Evolutionary conservation across 345 rosid species (phyloP).

Genomic region (Citrus unshiu): DNA sequence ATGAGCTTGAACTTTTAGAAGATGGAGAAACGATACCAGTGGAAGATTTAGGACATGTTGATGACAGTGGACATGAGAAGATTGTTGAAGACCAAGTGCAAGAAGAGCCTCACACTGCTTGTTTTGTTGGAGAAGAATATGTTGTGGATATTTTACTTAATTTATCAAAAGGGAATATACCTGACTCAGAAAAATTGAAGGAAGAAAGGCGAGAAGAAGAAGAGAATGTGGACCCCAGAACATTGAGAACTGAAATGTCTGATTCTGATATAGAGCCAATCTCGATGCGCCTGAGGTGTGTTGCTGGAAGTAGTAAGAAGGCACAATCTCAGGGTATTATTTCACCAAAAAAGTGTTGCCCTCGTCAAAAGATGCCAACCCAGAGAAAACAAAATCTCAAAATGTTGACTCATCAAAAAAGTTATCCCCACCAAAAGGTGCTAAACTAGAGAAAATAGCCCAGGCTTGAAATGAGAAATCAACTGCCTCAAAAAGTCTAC

Average conservation of each 20-base stretch:
- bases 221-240: background rate
- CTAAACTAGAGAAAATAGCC: background rate
- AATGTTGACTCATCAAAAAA: background rate
- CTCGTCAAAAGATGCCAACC: background rate
- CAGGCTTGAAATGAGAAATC: background rate
- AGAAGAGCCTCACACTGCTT: too few species aligned
- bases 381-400: background rate
- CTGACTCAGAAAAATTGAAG: background rate
- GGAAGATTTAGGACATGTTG: constrained; percentile 6
- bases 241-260: constrained; percentile 10
- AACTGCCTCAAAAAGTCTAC: background rate
- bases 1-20: background rate
- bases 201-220: constrained; percentile 1
- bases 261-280: constrained; percentile 17
- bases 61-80: background rate
- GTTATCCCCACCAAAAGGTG: constrained; percentile 4
- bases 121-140: too few species aligned
- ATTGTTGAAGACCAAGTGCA: too few species aligned
- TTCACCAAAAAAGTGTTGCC: constrained; percentile 5
- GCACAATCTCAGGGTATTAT: background rate
- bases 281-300: background rate
- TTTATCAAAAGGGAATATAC: too few species aligned
- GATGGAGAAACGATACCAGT: constrained; percentile 13
- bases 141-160: too few species aligned
- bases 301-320: background rate